Conservation (phyloP, 2,329 filamentous ascomycete species). For the Sclerotinia trifoliorum region DNA sequence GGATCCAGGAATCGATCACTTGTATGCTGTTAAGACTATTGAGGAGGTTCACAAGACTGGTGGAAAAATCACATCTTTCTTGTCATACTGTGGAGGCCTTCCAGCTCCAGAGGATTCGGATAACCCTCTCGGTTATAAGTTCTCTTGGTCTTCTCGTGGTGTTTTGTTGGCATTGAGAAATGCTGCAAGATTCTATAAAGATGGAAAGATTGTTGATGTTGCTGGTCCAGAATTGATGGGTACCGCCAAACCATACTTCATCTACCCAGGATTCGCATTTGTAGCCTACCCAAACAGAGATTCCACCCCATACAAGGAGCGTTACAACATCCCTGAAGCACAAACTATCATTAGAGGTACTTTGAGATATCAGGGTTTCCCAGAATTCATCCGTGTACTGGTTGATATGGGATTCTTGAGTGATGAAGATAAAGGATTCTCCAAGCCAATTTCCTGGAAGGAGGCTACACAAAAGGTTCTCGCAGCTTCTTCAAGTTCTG, state of each 20-base stretch:
- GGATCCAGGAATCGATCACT: slow-evolving; percentile 68
- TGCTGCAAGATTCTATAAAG: slow-evolving; percentile 77
- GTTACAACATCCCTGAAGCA: slow-evolving; percentile 89
- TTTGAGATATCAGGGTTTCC: slow-evolving; percentile 85
- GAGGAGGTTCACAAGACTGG: slow-evolving; percentile 81
- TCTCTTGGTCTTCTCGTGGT: slow-evolving; percentile 65
- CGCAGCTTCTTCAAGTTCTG: slow-evolving; percentile 61
- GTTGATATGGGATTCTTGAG: slow-evolving; percentile 88
- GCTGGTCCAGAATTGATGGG: slow-evolving; percentile 72
- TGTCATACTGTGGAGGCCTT: slow-evolving; percentile 78
- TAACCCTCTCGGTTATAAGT: slow-evolving; percentile 93
- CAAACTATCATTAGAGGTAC: slow-evolving; percentile 81
- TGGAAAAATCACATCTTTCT: slow-evolving; percentile 73
- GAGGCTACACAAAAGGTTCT: slow-evolving; percentile 79
- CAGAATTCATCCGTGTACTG: slow-evolving; percentile 81
- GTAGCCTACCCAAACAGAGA: slow-evolving; percentile 94
- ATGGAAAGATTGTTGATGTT: slow-evolving; percentile 71
- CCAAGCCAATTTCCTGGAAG: slow-evolving; percentile 72
- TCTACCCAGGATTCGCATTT: slow-evolving; percentile 78
- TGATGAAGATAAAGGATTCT: slow-evolving; percentile 64
- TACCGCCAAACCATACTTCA: slow-evolving; percentile 83
- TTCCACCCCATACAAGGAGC: slow-evolving; percentile 80
- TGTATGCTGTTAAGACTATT: slow-evolving; percentile 85
- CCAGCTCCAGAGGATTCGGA: slow-evolving; percentile 70
- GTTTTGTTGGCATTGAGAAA: slow-evolving; percentile 86